These are phyloP conservation scores for Blepharisma japonicum DNA, from an alignment of 73 alveolate genomes.

Conservation along the genomic window DNA sequence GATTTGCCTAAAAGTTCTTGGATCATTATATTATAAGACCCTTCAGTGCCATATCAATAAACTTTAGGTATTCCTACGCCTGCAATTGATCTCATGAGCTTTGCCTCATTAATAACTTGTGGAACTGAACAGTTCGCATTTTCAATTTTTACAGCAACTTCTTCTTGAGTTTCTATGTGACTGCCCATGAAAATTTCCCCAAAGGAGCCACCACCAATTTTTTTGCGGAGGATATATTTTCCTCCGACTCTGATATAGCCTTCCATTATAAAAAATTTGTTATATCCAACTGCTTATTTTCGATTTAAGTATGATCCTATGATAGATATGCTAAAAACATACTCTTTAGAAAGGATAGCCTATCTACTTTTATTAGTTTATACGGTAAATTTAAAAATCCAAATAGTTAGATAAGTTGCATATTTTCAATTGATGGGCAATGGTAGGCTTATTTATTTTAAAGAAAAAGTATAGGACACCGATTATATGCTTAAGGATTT, in stretches of 20 bases:
- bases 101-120: neutral
- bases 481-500: too few species aligned
- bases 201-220: slow-evolving; percentile 86
- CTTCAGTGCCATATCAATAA: slow-evolving; percentile 37
- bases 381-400: too few species aligned
- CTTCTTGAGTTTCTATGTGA: slow-evolving; percentile 64
- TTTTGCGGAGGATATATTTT: slow-evolving; percentile 57
- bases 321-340: too few species aligned
- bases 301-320: too few species aligned
- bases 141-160: slow-evolving; percentile 72
- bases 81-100: slow-evolving; percentile 34
- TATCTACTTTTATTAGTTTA: too few species aligned
- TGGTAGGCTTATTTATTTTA: too few species aligned
- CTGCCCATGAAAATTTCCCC: slow-evolving; percentile 84
- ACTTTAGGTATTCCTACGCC: slow-evolving; percentile 34
- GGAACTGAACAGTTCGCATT: slow-evolving; percentile 21
- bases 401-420: too few species aligned
- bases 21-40: slow-evolving; percentile 31
- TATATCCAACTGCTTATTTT: too few species aligned
- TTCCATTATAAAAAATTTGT: too few species aligned
- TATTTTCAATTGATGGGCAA: too few species aligned
- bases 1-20: slow-evolving; percentile 33
- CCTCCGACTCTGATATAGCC: slow-evolving; percentile 52
- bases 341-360: too few species aligned
- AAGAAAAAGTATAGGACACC: too few species aligned